Percentiles rank a stretch among this genome's conserved stretches.
Evolutionary conservation across 2,329 filamentous ascomycete genomes (phyloP).

Genomic region (Pseudogymnoascus sp.): DNA sequence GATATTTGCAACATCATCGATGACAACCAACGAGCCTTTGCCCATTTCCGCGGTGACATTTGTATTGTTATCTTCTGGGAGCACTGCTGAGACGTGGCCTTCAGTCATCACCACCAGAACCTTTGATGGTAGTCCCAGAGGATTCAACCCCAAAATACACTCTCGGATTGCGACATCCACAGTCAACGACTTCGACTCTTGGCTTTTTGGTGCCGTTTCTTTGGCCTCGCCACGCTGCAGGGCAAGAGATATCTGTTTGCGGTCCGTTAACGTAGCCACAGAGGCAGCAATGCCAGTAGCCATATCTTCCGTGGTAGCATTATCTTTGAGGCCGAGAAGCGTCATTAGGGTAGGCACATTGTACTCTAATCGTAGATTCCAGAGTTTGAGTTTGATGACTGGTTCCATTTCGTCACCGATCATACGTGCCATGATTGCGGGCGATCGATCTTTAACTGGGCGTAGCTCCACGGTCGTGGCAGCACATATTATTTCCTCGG

Average conservation of each 20-base stretch:
- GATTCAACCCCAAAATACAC: conserved; percentile 78
- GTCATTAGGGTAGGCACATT: conserved; percentile 77
- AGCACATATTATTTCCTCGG: conserved; percentile 64
- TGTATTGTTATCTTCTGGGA: conserved; percentile 59
- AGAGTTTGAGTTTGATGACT: conserved; percentile 77
- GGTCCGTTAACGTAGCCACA: conserved; percentile 66
- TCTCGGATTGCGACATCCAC: conserved; percentile 72
- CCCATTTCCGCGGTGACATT: conserved; percentile 61
- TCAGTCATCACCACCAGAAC: conserved; percentile 72
- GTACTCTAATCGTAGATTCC: conserved; percentile 82
- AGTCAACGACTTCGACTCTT: conserved; percentile 48
- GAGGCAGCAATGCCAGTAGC: conserved; percentile 71
- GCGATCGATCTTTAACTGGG: conserved; percentile 33
- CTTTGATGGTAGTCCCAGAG: conserved; percentile 67
- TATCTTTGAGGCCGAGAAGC: conserved; percentile 61
- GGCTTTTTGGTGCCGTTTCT: conserved; percentile 22
- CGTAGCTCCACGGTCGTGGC: conserved; percentile 25
- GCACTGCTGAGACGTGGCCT: conserved; percentile 59
- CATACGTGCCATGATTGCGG: conserved; percentile 79
- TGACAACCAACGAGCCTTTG: conserved; percentile 75
- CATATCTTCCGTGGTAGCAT: conserved; percentile 63
- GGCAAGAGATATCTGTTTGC: conserved; percentile 39
- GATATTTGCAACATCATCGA: conserved; percentile 60
- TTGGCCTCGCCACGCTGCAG: conserved; percentile 17
- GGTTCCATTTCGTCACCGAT: conserved; percentile 94